Percentiles rank a stretch among this genome's conserved stretches.
These are phyloP conservation scores for Trichosporon sp. DNA, from an alignment of 1,284 basidiomycete genomes.

Conservation along the genomic window DNA sequence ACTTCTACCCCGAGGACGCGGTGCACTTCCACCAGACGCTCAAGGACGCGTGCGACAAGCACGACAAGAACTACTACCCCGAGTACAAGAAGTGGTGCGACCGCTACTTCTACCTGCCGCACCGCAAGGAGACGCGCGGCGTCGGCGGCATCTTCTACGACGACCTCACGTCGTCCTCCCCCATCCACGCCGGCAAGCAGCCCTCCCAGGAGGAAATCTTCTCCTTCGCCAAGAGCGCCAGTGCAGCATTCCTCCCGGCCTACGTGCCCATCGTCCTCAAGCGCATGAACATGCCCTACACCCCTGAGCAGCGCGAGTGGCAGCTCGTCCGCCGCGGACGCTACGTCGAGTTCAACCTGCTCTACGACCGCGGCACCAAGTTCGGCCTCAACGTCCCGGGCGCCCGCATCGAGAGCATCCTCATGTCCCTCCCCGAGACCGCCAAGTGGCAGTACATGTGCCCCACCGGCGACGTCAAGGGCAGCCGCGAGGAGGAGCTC, in stretches of 20 bases:
- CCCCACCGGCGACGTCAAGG: constrained; percentile 64
- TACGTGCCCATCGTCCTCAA: constrained; percentile 76
- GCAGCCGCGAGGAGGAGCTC: constrained; percentile 67
- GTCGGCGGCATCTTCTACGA: constrained; percentile 97
- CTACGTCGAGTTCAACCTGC: constrained; percentile 92
- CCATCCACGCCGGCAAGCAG: constrained; percentile 34
- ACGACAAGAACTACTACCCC: constrained; percentile 68
- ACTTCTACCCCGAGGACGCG: constrained; percentile 83
- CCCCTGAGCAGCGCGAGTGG: constrained; percentile 69
- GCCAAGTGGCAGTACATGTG: constrained; percentile 93
- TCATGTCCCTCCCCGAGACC: constrained; percentile 83
- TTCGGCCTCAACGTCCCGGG: constrained; percentile 88
- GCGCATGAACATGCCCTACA: constrained; percentile 57
- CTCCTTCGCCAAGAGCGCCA: constrained; percentile 60
- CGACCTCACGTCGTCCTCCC: constrained; percentile 58
- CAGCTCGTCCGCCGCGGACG: constrained; percentile 81
- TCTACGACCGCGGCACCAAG: constrained; percentile 65
- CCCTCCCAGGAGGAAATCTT: constrained; percentile 65
- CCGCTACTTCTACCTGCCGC: constrained; percentile 92
- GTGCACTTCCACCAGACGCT: constrained; percentile 78
- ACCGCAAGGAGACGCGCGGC: constrained; percentile 83
- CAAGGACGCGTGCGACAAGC: constrained; percentile 69
- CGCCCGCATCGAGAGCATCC: constrained; percentile 84
- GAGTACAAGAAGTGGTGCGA: constrained; percentile 95
- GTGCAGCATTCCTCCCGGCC: constrained; percentile 76